Evolutionary conservation across 192 early-diverging fungal genomes (phyloP).

Genomic region (Coemansia sp.): DNA sequence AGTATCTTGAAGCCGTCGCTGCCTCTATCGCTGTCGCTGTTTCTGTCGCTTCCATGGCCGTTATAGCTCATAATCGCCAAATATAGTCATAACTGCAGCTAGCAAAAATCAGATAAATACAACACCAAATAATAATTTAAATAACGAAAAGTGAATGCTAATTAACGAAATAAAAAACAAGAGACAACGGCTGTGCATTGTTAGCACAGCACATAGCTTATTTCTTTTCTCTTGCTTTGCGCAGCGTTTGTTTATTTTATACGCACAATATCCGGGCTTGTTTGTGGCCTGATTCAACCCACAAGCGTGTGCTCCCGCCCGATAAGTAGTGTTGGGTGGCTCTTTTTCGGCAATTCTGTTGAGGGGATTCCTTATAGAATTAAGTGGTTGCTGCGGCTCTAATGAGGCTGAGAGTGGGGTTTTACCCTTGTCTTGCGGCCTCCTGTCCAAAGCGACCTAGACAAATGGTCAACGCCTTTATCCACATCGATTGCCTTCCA

Average conservation of each 20-base stretch:
- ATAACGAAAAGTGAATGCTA: neutral
- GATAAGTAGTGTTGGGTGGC: neutral
- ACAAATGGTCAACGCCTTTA: conserved; percentile 23
- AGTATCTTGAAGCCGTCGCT: neutral
- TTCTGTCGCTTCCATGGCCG: neutral
- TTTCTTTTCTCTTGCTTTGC: too few species aligned
- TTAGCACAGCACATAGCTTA: too few species aligned
- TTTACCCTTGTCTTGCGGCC: conserved; percentile 26
- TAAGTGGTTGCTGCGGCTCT: conserved; percentile 24
- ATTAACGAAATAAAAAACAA: neutral
- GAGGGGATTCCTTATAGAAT: conserved; percentile 12
- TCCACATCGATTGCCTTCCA: conserved; percentile 29
- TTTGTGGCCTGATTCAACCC: too few species aligned
- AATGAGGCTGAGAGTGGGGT: conserved; percentile 23
- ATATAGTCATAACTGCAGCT: too few species aligned
- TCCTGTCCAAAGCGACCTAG: conserved; percentile 23
- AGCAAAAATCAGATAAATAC: too few species aligned
- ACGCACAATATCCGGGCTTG: too few species aligned
- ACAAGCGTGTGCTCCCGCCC: neutral
- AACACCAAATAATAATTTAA: too few species aligned
- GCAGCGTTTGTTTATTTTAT: too few species aligned
- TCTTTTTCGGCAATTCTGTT: neutral
- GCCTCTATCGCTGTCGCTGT: neutral
- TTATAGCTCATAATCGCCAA: too few species aligned
- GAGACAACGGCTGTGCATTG: too few species aligned